Percentiles rank a stretch among this genome's conserved stretches.
These are phyloP conservation scores for Pneumocystis jirovecii DNA, from an alignment of 1,139 yeast species.

Conservation along the genomic window DNA sequence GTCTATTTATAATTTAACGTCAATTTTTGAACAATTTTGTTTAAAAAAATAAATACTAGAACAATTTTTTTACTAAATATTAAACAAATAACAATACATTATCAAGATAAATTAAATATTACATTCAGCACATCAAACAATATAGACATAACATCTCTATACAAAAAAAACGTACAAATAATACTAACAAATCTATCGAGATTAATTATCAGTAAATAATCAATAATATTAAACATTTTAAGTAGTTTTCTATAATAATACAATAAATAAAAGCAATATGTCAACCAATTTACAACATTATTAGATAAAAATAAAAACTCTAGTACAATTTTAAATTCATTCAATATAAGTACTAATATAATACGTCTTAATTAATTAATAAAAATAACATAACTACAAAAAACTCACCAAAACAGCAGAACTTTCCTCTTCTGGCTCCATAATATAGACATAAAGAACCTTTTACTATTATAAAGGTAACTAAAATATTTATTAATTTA, in stretches of 20 bases:
- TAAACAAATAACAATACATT: background rate
- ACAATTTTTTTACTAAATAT: background rate
- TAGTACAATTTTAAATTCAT: background rate
- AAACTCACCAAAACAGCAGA: background rate
- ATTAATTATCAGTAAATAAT: background rate
- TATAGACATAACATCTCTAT: background rate
- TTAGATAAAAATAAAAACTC: background rate
- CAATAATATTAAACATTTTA: background rate
- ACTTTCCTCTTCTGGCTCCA: constrained; percentile 17
- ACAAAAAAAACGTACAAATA: background rate
- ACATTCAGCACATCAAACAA: background rate
- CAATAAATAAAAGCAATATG: background rate
- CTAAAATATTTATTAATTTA: constrained; percentile 4
- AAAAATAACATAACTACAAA: constrained; percentile 2
- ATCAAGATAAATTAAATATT: background rate
- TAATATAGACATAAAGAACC: constrained; percentile 22
- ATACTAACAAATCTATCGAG: background rate
- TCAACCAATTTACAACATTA: background rate
- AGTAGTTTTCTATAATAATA: background rate
- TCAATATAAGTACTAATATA: constrained; percentile 12
- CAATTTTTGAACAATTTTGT: background rate
- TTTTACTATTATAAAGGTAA: background rate
- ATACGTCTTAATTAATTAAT: constrained; percentile 16
- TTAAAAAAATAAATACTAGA: background rate
- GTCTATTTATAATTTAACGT: background rate